Evolutionary conservation across 176 grass and related monocot species (phyloP).

Genomic region (Eremochloa ophiuroides): DNA sequence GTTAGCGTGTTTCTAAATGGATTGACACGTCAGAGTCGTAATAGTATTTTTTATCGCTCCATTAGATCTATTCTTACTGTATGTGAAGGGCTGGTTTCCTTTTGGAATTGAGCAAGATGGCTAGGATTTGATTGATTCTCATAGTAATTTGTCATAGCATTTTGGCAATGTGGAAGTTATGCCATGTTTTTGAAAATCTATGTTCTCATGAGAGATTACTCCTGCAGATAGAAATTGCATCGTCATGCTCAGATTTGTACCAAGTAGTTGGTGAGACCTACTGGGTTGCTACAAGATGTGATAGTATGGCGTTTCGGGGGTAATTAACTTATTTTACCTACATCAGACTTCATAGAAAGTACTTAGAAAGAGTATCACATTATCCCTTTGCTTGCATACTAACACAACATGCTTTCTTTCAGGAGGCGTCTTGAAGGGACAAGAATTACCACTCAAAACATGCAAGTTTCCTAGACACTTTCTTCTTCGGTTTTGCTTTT

Average conservation of each 20-base stretch:
- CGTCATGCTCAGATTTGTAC: constrained; percentile 82
- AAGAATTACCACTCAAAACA: constrained; percentile 87
- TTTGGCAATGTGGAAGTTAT: constrained; percentile 5
- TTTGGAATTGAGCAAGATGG: neutral
- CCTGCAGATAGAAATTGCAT: constrained; percentile 76
- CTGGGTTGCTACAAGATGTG: constrained; percentile 89
- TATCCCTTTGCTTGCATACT: constrained; percentile 20
- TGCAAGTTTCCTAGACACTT: constrained; percentile 40
- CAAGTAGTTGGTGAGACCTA: constrained; percentile 84
- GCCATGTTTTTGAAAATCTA: neutral
- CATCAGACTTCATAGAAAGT: neutral
- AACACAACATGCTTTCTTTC: constrained; percentile 47
- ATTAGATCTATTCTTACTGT: constrained; percentile 2
- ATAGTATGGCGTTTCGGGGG: constrained; percentile 74
- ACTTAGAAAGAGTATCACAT: neutral
- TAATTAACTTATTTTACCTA: constrained; percentile 36
- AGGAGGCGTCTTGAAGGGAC: constrained; percentile 98
- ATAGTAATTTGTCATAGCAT: neutral
- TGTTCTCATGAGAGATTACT: constrained; percentile 30
- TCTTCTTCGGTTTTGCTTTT: neutral
- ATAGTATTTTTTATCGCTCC: neutral
- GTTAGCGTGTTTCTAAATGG: neutral
- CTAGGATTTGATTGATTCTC: constrained; percentile 11
- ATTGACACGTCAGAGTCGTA: constrained; percentile 7
- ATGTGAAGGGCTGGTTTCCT: neutral